These are phyloP conservation scores for Cicer bijugum DNA, from an alignment of 306 rosid species.

Conservation along the genomic window DNA sequence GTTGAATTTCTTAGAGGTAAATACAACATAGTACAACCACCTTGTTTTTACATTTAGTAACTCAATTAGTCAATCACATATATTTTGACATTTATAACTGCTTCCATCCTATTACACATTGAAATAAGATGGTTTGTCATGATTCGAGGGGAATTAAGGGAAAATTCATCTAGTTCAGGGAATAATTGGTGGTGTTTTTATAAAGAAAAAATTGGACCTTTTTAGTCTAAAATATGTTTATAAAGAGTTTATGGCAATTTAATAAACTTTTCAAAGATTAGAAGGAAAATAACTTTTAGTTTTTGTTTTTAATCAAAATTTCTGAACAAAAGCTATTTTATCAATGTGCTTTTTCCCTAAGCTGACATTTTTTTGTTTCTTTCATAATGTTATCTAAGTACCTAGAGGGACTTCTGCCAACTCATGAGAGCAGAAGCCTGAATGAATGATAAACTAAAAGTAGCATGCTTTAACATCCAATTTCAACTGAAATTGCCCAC, in stretches of 20 bases:
- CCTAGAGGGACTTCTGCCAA: not conserved
- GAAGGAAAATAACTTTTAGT: not conserved
- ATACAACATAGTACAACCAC: not conserved
- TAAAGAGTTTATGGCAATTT: not conserved
- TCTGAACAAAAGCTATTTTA: not conserved
- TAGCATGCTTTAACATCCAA: not conserved
- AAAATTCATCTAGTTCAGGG: not conserved
- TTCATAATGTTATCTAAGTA: not conserved
- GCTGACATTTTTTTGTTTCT: not conserved
- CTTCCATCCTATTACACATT: not conserved
- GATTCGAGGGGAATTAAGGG: not conserved
- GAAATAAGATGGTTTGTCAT: not conserved
- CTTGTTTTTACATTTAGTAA: not conserved
- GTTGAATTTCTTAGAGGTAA: slow-evolving; percentile 90
- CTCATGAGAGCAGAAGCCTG: not conserved
- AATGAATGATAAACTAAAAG: not conserved
- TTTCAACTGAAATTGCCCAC: not conserved
- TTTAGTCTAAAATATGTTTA: not conserved
- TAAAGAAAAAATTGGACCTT: too few relatives aligned
- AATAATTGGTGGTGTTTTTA: not conserved
- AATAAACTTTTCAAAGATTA: not conserved
- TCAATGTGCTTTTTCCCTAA: not conserved
- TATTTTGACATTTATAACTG: not conserved
- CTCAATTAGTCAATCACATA: not conserved
- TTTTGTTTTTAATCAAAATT: not conserved